Evolutionary conservation across 139 green algal genomes (phyloP), one percentile per base, ranked within the genome.

Genomic region (Chlamydomonas incerta): DNA sequence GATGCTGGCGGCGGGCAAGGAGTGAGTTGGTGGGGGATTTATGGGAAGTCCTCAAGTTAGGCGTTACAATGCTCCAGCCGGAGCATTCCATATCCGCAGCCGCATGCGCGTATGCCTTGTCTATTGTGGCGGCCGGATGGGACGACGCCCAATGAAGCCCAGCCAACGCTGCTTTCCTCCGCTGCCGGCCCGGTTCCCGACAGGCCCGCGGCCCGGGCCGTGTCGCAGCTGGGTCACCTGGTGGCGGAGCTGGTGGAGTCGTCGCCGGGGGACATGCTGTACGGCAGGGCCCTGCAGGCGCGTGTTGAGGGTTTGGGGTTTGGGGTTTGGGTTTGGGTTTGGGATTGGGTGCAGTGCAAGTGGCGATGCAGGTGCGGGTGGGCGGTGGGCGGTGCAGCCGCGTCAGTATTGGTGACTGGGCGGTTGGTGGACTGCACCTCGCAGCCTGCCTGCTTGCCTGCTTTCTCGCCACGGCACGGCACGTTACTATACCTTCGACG

Each of bases 221-320:
- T 73, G 50, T 46, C 10, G 37, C 57, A 83, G 60, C 20, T 83
- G 63, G 26, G 60, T 26, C 63, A 66, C 29, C 63, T 83, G 62
- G 63, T 83, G 21, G 34, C 21, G 41, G 46, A 17, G 62, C 41
- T 83, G 28, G 77, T 83, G n/a, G 65, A 34, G 26, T 33, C 29
- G 63, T 83, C 77, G 34, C 47, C 74, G 15, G 63, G 63, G 26
- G 62, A 65, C 11, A 65, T 67, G 63, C 63, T 83, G 65, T 83
- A 83, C 77, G 77, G 65, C 60, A 83, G 65, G 31, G 77, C 77
- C 0, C 5, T 26, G 24, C 57, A 74, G 77, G 77, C 74, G 41
- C 15, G 73, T 20, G 11, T 18, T 28, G 31, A 26, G 20, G 15
- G 37, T 5, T 5, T 11, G 66, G 6, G 35, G 14, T 24, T 21